Base-by-base conservation (phyloP, 2,329 filamentous ascomycete species). In the Exophiala alcalophila region DNA sequence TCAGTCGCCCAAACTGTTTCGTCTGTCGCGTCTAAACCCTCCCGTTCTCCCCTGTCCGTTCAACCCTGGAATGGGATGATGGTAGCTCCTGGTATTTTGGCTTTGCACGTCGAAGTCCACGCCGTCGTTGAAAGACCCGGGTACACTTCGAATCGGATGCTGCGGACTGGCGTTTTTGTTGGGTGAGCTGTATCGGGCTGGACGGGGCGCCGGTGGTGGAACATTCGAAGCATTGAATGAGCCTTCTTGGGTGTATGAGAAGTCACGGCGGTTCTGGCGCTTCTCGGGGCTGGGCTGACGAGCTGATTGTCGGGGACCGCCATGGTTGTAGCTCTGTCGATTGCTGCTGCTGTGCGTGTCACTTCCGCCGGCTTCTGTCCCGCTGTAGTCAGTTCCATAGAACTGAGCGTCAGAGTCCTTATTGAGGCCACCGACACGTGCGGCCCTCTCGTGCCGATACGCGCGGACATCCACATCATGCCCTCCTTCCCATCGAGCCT, bases 391-490 rank as follows among this genome's bases (percentile, higher is more conserved):
- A 34, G 83, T 83, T 64, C 86, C 86, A 60, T 94, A 86, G 75
- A 87, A 94, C 47, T 81, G 85, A 48, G 83, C 85, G 55, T 96
- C 91, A 29, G 82, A 76, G 54, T 84, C 74, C 57, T 83, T 82
- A 67, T 97, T 97, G 63, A 97, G 70, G 14, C 91, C 91, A 24
- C 91, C 91, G 2, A 97, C 89, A 37, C 85, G 78, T 1, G 91
- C 91, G 2, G 88, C 72, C 63, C 83, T 86, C 68, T 97, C 91
- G 59, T 88, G 77, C 16, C 90, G 85, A 71, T 97, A 97, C 23
- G 80, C 80, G 45, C 84, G 80, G 42, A 97, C 78, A 47, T 92
- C 83, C 32, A 79, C 70, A 55, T 81, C 72, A 16, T 78, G 81
- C 38, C 72, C 72, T 26, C 73, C 75, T 61, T 86, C 83, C 57